Evolutionary conservation across 352 stramenopile genomes (phyloP).

Genomic region (Pythium brachiatum): DNA sequence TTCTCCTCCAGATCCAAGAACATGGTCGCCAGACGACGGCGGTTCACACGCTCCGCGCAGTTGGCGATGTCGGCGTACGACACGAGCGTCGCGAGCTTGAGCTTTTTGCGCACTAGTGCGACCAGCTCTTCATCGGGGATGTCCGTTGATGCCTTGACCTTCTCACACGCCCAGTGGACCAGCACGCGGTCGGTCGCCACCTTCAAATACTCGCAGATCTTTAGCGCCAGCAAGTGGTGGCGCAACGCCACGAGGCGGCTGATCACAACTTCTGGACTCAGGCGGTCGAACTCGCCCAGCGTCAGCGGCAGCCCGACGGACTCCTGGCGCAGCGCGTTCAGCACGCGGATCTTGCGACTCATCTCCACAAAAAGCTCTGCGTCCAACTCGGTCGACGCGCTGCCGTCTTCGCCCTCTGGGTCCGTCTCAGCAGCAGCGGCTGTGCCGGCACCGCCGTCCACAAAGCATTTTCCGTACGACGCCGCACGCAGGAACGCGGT

Average conservation of each 20-base stretch:
- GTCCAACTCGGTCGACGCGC: conserved; percentile 43
- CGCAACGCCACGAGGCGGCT: conserved; percentile 80
- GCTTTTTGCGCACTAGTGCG: conserved; percentile 79
- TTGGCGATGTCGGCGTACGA: conserved; percentile 83
- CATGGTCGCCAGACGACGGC: conserved; percentile 85
- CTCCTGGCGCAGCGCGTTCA: conserved; percentile 87
- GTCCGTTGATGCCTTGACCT: conserved; percentile 63
- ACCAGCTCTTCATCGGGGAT: conserved; percentile 80
- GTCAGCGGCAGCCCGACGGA: conserved; percentile 82
- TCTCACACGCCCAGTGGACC: conserved; percentile 90
- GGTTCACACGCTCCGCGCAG: conserved; percentile 77
- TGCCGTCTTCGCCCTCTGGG: conserved; percentile 10
- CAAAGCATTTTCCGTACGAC: conserved; percentile 63
- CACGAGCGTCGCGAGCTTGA: conserved; percentile 76
- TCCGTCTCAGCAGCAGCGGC: conserved; percentile 16
- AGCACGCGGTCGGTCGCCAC: conserved; percentile 87
- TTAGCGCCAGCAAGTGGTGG: conserved; percentile 89
- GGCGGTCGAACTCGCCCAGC: conserved; percentile 72
- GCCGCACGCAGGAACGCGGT: conserved; percentile 78
- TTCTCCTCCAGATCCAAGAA: conserved; percentile 88
- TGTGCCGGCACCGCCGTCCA: conserved; percentile 36
- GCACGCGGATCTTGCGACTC: conserved; percentile 83
- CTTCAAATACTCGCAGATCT: conserved; percentile 89
- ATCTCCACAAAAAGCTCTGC: conserved; percentile 88
- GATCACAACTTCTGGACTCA: conserved; percentile 85